A percentile compares a stretch with the other conserved stretches of the same genome.
phyloP scores from a whole-genome alignment of 345 rosid genomes.

The Euclidium syriacum region DNA sequence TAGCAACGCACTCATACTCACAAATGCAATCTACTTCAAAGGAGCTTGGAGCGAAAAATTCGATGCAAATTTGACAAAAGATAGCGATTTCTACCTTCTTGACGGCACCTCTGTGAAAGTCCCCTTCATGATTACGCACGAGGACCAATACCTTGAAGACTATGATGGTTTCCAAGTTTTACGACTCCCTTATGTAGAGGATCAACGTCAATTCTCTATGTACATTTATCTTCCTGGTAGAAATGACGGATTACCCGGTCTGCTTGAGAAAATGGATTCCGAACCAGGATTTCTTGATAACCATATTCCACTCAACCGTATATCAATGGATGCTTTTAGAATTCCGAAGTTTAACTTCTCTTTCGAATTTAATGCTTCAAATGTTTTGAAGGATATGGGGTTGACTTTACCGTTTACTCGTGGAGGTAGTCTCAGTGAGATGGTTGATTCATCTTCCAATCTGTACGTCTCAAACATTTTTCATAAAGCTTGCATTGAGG shows the following conservation, averaged over 20 bases:
- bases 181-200: constrained; percentile 61
- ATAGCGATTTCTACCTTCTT: constrained; percentile 51
- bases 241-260: constrained; percentile 43
- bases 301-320: constrained; percentile 31
- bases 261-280: constrained; percentile 39
- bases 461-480: constrained; percentile 38
- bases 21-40: constrained; percentile 73
- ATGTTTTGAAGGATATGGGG: constrained; percentile 41
- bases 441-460: constrained; percentile 36
- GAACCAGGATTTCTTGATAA: constrained; percentile 42
- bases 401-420: constrained; percentile 42
- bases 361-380: constrained; percentile 41
- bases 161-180: constrained; percentile 61
- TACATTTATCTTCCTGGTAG: constrained; percentile 60
- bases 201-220: constrained; percentile 56
- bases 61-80: constrained; percentile 38
- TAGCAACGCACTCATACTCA: constrained; percentile 41
- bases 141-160: constrained; percentile 36
- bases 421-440: constrained; percentile 44
- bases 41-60: constrained; percentile 60
- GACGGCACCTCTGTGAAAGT: constrained; percentile 45
- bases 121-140: constrained; percentile 61
- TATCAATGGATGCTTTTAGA: constrained; percentile 34
- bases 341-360: constrained; percentile 52
- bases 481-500: constrained; percentile 53